Conservation (phyloP, 495 filamentous ascomycete genomes). For the Aspergillus mulundensis region DNA sequence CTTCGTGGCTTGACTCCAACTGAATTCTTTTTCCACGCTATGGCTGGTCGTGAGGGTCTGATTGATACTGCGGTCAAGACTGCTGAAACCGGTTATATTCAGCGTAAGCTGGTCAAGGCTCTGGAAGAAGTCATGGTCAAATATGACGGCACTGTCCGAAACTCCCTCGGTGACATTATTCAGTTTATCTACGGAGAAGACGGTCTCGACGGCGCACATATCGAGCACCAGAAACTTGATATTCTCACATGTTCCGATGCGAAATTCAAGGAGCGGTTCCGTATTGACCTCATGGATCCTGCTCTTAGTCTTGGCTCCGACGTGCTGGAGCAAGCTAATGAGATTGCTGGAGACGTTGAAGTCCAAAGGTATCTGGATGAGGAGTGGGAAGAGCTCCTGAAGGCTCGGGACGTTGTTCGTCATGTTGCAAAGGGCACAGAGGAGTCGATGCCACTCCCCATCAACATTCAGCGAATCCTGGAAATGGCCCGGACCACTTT, state of each 20-base stretch:
- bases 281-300: conserved; percentile 92
- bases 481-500: conserved; percentile 86
- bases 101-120: conserved; percentile 95
- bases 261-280: conserved; percentile 73
- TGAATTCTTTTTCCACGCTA: conserved; percentile 99
- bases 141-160: conserved; percentile 96
- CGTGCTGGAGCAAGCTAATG: conserved; percentile 77
- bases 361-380: conserved; percentile 82
- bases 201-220: conserved; percentile 82
- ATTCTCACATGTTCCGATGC: conserved; percentile 70
- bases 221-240: conserved; percentile 88
- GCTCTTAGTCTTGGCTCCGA: conserved; percentile 59
- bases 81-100: conserved; percentile 98
- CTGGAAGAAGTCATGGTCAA: conserved; percentile 96
- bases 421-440: conserved; percentile 63
- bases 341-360: conserved; percentile 79
- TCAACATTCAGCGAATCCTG: conserved; percentile 87
- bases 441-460: conserved; percentile 80
- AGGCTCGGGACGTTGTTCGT: conserved; percentile 73
- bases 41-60: conserved; percentile 99
- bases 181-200: conserved; percentile 99
- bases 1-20: conserved; percentile 90
- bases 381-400: conserved; percentile 75
- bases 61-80: conserved; percentile 99
- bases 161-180: conserved; percentile 93